A percentile compares a stretch with the other conserved stretches of the same genome.
Conservation (phyloP, 805 yeast species). For the Torulaspora quercuum region DNA sequence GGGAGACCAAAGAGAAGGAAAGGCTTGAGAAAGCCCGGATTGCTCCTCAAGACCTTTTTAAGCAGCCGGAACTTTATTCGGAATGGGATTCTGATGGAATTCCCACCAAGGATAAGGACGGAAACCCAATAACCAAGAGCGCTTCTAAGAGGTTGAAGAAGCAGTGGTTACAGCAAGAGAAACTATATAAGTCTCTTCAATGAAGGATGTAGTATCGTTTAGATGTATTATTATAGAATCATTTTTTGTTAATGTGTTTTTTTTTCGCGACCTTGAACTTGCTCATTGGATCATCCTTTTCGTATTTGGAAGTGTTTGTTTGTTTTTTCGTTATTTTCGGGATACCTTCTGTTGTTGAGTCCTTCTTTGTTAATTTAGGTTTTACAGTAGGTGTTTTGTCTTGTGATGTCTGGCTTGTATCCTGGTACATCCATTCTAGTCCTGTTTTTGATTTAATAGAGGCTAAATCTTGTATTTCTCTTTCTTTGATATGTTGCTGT, state of each 20-base stretch:
- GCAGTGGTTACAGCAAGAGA: conserved; percentile 74
- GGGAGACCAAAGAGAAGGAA: conserved; percentile 62
- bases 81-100: conserved; percentile 85
- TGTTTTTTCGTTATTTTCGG: conserved; percentile 2
- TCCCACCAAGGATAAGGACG: conserved; percentile 71
- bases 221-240: background rate
- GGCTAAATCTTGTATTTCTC: conserved; percentile 50
- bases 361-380: background rate
- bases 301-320: conserved; percentile 13
- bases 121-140: conserved; percentile 83
- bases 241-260: background rate
- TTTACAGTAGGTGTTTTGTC: conserved; percentile 21
- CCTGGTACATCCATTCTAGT: conserved; percentile 86
- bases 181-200: conserved; percentile 52
- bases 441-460: conserved; percentile 41
- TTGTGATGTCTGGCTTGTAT: conserved; percentile 29
- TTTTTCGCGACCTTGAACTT: conserved; percentile 16
- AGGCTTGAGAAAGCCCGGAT: conserved; percentile 62
- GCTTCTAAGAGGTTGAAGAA: conserved; percentile 78
- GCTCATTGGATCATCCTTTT: conserved; percentile 33
- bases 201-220: conserved; percentile 1
- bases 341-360: conserved; percentile 3
- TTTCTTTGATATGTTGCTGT: conserved; percentile 60
- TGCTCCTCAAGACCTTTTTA: conserved; percentile 72
- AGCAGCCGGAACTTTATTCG: conserved; percentile 50